A percentile compares a stretch with the other conserved stretches of the same genome.
phyloP scores from a whole-genome alignment of 2,329 filamentous ascomycete genomes.

The Diaporthe ampelina region DNA sequence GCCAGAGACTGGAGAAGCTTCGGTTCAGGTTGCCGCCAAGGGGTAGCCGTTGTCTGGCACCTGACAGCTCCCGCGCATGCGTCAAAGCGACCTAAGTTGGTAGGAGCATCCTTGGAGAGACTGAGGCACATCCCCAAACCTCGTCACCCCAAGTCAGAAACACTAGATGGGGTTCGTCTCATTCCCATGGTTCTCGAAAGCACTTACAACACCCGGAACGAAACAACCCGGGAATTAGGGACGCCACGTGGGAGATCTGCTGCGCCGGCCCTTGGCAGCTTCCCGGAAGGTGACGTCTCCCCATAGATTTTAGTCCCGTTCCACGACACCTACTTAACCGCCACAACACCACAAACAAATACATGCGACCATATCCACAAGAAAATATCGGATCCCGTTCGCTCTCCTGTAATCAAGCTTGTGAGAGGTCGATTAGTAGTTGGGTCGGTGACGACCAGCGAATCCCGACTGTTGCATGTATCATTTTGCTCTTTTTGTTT shows the following conservation, averaged over 20 bases:
- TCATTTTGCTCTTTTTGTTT: conserved; percentile 33
- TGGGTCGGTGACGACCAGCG: conserved; percentile 30
- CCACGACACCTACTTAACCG: neutral
- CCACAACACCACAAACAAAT: neutral
- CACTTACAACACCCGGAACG: neutral
- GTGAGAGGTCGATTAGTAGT: conserved; percentile 27
- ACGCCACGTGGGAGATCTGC: conserved; percentile 8
- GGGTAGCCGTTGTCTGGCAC: neutral
- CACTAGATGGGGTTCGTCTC: neutral
- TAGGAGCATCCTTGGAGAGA: conserved; percentile 8
- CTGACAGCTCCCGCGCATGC: neutral
- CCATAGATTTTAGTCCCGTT: neutral
- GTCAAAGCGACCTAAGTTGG: neutral
- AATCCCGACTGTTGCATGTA: conserved; percentile 36
- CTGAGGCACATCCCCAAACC: neutral
- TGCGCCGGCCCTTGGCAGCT: neutral
- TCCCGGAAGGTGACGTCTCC: neutral
- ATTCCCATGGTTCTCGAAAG: neutral
- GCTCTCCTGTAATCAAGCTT: conserved; percentile 30
- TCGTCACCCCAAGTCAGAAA: neutral
- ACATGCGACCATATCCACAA: conserved; percentile 30
- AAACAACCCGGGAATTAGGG: neutral
- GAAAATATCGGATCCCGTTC: conserved; percentile 28
- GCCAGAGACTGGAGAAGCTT: neutral
- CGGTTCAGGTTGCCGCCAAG: neutral